phyloP scores from a whole-genome alignment of 805 yeast genomes.

The Metschnikowia lachancei region DNA sequence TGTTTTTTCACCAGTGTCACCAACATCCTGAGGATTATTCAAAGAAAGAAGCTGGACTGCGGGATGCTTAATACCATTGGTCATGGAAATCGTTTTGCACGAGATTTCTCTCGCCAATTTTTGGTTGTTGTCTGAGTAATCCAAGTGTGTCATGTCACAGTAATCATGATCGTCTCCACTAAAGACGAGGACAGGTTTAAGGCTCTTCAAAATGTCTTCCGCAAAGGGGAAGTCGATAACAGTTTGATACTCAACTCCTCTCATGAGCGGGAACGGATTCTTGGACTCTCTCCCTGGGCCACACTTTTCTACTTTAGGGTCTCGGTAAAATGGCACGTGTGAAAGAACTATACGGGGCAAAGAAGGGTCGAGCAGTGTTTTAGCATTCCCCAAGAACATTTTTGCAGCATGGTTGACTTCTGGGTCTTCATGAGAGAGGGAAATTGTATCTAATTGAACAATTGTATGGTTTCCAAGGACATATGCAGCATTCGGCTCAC shows the following conservation, averaged over 20 bases:
- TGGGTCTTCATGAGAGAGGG: conserved; percentile 58
- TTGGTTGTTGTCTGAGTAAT: conserved; percentile 21
- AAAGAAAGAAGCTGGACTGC: conserved; percentile 83
- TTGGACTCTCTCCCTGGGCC: conserved; percentile 74
- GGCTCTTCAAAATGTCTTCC: conserved; percentile 50
- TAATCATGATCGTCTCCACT: conserved; percentile 98
- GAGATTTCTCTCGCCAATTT: conserved; percentile 67
- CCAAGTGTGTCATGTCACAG: conserved; percentile 68
- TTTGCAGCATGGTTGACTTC: conserved; percentile 49
- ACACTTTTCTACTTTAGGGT: conserved; percentile 60
- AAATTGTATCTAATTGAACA: conserved; percentile 78
- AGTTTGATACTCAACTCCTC: conserved; percentile 87
- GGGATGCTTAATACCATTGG: conserved; percentile 83
- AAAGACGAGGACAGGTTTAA: conserved; percentile 69
- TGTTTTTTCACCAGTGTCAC: background rate
- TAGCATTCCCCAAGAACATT: conserved; percentile 46
- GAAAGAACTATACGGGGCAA: conserved; percentile 68
- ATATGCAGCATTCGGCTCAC: conserved; percentile 56
- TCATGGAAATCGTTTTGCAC: conserved; percentile 87
- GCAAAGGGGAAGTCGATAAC: conserved; percentile 63
- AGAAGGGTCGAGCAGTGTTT: conserved; percentile 24
- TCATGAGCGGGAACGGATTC: conserved; percentile 59
- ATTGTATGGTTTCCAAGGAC: conserved; percentile 68
- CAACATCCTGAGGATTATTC: conserved; percentile 39
- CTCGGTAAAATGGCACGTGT: conserved; percentile 86